Percentiles rank a stretch among this genome's conserved stretches.
Evolutionary conservation across 2,329 filamentous ascomycete species (phyloP).

Genomic region (Fusarium armeniacum): DNA sequence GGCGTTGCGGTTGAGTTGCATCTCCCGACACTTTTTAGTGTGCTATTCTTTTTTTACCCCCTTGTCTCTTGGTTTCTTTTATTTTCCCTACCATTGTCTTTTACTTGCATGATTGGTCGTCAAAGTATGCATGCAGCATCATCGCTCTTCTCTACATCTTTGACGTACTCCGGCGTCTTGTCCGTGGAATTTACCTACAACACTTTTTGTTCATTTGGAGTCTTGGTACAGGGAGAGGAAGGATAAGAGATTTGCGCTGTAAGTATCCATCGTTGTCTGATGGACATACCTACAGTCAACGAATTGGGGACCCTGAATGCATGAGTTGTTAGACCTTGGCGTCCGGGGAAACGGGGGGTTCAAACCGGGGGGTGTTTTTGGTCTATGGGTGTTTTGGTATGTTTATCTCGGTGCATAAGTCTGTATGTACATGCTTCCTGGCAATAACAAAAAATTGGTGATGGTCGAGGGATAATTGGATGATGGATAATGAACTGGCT

Average conservation of each 20-base stretch:
- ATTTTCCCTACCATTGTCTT: neutral
- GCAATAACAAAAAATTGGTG: slow-evolving; percentile 29
- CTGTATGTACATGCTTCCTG: slow-evolving; percentile 37
- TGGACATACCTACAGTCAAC: neutral
- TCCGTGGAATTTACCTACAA: neutral
- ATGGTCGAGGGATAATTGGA: slow-evolving; percentile 2
- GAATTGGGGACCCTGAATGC: slow-evolving; percentile 4
- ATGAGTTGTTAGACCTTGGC: slow-evolving; percentile 34
- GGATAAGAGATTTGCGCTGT: neutral
- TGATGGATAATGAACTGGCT: slow-evolving; percentile 25
- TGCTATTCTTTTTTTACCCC: neutral
- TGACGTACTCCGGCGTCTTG: slow-evolving; percentile 30
- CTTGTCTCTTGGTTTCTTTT: neutral
- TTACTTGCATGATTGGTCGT: slow-evolving; percentile 27
- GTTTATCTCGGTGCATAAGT: slow-evolving; percentile 14
- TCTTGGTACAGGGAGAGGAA: slow-evolving; percentile 15
- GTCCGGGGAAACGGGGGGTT: slow-evolving; percentile 6
- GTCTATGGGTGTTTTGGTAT: slow-evolving; percentile 1
- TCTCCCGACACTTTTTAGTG: slow-evolving; percentile 14
- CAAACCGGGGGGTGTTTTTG: slow-evolving; percentile 5
- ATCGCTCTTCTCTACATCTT: slow-evolving; percentile 10
- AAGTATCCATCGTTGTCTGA: neutral
- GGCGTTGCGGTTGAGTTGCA: slow-evolving; percentile 24
- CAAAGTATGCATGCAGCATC: slow-evolving; percentile 21
- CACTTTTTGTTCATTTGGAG: slow-evolving; percentile 17